Evolutionary conservation across 2,329 filamentous ascomycete genomes (phyloP), one percentile per base, ranked within the genome.

Genomic region (Ophiostoma sp.): DNA sequence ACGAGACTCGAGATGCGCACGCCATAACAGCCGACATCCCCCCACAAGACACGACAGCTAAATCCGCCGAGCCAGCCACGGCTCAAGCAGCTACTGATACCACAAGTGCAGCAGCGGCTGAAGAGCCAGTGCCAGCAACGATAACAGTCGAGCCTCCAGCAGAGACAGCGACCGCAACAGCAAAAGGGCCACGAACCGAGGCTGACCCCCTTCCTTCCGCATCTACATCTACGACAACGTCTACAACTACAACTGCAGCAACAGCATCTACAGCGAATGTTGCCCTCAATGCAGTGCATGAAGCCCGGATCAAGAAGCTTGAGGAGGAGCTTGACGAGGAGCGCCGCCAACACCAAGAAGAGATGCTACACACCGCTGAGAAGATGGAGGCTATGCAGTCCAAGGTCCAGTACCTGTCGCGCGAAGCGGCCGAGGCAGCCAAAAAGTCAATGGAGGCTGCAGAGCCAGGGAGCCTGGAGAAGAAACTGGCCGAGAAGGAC

Each of bases 361-460:
- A 98, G 77, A 85, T 93, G 57, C 89, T 95, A 75, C 86, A 85
- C 67, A 92, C 97, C 73, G 85, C 94, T 7, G 95, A 99, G 79
- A 89, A 91, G 48, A 95, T 97, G 70, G 95, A 99, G 81, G 91
- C 94, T 4, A 81, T 99, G 1, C 92, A 98, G 78, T 88, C 93
- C 7, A 98, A 99, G 77, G 81, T 99, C 36, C 90, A 94, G 74
- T 97, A 96, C 76, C 82, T 99, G 15, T 89, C 94, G 2, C 90
- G 90, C 72, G 91, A 94, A 76, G 89, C 91, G 15, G 87, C 90
- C 0, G 90, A 94, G 41, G 84, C 89, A 0, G 92, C 95, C 1
- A 90, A 89, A 76, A 87, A 88, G 74, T 85, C 88, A 7, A 88
- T 87, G 2, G 81, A 84, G n/a, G 81, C 84, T 33, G 87, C 90